Evolutionary conservation across 2,329 filamentous ascomycete species (phyloP), one percentile per base, ranked within the genome.

Genomic region (Ambrosiella xylebori): DNA sequence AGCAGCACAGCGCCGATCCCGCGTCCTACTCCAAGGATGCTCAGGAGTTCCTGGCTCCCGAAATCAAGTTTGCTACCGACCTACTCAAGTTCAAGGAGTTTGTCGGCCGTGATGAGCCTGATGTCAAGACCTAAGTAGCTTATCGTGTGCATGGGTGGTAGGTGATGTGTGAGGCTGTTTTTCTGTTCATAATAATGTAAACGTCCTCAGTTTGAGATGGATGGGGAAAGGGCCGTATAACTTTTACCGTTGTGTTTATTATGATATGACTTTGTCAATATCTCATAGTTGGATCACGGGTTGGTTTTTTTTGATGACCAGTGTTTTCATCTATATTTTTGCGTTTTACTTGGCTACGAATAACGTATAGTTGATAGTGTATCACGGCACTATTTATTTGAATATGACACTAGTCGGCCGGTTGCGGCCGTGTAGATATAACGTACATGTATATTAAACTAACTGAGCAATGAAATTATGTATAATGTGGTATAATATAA

Each of bases 81-180:
- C 76, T 98, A 61, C 77, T 98, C 68, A 89, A 91, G 77, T 85
- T 98, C 71, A 87, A 96, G 77, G 86, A 96, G 76, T 89, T 85
- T 69, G 82, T 97, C 65, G 90, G 89, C 68, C 84, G 90, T 61
- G 88, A 88, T 65, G 86, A 95, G 76, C 93, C 93, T 40, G 88
- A 95, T 73, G 93, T 98, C 66, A 95, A 90, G 84, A 98, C 91
- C 61, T 97, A 83, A 58, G 9, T 13, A 15, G 52, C 13, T 19
- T 49, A n/a, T n/a, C 11, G 11, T 12, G 39, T 41, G 11, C 3
- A 41, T 11, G 27, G 56, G 51, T 60, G 47, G n/a, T 41, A 41
- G 11, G 39, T 41, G 39, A 12, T 41, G 2, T 38, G 44, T 45
- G 13, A n/a, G n/a, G 11, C 6, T 57, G 35, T 52, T 13, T 44